phyloP scores from a whole-genome alignment of 805 yeast genomes.

The Schizosaccharomyces japonicus region DNA sequence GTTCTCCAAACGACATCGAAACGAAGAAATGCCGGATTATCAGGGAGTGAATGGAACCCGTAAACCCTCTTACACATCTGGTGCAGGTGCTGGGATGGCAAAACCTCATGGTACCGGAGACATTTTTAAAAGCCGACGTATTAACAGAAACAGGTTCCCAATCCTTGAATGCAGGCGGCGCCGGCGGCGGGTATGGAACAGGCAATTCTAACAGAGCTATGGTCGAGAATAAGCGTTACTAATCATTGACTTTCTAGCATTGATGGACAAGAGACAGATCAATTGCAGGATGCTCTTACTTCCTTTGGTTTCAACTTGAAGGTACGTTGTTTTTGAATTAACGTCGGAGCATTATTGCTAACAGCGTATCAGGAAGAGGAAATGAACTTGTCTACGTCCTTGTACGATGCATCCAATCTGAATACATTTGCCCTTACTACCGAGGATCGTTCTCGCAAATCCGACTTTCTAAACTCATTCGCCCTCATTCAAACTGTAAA shows the following conservation, averaged over 20 bases:
- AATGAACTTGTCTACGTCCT: not conserved
- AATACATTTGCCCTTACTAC: conserved; percentile 1
- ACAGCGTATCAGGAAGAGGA: too few relatives aligned
- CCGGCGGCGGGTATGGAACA: not conserved
- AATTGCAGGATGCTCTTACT: conserved; percentile 1
- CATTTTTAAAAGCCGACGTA: not conserved
- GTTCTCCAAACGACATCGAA: not conserved
- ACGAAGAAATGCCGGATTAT: not conserved
- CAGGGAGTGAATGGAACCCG: not conserved
- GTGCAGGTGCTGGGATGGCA: not conserved
- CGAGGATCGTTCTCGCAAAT: conserved; percentile 1
- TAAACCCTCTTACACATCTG: not conserved
- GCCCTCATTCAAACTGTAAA: not conserved
- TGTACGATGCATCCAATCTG: not conserved
- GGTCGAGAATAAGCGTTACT: too few relatives aligned
- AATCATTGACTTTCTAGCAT: too few relatives aligned
- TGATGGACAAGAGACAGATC: not conserved
- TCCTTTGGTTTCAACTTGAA: conserved; percentile 1
- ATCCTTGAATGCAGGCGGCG: not conserved
- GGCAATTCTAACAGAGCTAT: too few relatives aligned
- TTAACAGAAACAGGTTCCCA: not conserved
- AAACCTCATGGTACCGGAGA: not conserved
- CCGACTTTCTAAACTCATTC: not conserved
- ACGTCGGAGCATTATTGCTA: too few relatives aligned
- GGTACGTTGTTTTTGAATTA: too few relatives aligned